phyloP scores from a whole-genome alignment of 257 asterid genomes.

The Striga asiatica region DNA sequence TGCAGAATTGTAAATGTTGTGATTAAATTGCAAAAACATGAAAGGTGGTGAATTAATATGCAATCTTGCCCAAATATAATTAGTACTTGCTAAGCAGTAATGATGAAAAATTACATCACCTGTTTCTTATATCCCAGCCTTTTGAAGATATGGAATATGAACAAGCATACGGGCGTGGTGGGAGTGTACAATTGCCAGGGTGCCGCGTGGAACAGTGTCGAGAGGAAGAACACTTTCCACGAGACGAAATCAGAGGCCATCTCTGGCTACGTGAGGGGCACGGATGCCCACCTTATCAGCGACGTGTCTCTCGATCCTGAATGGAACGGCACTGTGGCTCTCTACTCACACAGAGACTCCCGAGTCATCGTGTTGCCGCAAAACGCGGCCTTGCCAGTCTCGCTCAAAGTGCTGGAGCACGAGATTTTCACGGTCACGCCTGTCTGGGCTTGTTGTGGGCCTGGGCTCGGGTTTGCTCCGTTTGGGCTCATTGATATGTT shows the following conservation, averaged over 20 bases:
- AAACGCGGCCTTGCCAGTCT: constrained; percentile 52
- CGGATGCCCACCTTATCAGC: constrained; percentile 59
- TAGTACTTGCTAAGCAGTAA: too few species aligned
- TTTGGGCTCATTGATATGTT: constrained; percentile 72
- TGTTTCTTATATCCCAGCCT: constrained; percentile 33
- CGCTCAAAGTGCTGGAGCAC: constrained; percentile 77
- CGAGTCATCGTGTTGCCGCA: constrained; percentile 30
- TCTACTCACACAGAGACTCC: constrained; percentile 36
- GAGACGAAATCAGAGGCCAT: constrained; percentile 42
- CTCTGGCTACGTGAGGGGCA: constrained; percentile 52
- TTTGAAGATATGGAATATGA: constrained; percentile 91
- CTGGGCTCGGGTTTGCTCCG: constrained; percentile 50
- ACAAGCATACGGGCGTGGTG: constrained; percentile 63
- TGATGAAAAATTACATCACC: too few species aligned
- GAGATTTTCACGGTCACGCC: constrained; percentile 69
- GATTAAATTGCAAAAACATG: too few species aligned
- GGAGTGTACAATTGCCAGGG: constrained; percentile 94
- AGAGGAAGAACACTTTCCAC: constrained; percentile 74
- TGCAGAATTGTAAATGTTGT: too few species aligned
- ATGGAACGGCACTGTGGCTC: constrained; percentile 64
- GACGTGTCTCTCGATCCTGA: constrained; percentile 40
- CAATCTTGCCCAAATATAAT: too few species aligned
- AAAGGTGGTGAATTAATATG: too few species aligned
- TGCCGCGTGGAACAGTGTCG: constrained; percentile 69
- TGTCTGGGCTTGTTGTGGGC: constrained; percentile 32